Evolutionary conservation across 768 basidiomycete genomes (phyloP), one percentile per base, ranked within the genome.

Genomic region (Rubroboletus pulcherrimus): DNA sequence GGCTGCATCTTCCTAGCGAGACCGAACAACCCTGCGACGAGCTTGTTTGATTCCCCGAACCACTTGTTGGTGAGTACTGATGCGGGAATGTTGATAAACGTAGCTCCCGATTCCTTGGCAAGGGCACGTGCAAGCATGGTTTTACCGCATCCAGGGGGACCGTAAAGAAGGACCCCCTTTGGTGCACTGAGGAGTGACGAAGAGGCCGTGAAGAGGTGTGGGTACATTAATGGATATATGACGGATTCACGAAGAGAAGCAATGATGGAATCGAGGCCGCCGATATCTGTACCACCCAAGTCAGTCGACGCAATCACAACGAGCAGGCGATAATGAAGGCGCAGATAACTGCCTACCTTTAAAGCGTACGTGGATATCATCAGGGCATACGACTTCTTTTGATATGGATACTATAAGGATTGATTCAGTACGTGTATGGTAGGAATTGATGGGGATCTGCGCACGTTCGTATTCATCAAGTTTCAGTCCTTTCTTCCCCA

Each of bases 91-190:
- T 92, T 92, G 75, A 98, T 96, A 68, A 99, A 99, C 0, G 94
- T 96, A 7, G 97, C 97, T 17, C 93, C 91, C 3, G 90, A 93
- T 76, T 99, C 95, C 69, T 96, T 97, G 12, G 97, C 97, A 8
- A 99, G 81, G 2, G 96, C 96, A 69, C 96, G 96, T 1, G 97
- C 97, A n/a, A 99, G 81, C 93, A 99, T 95, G 1, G 97, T 98
- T 77, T 99, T 99, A 26, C 97, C 97, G 61, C 97, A 99, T 7
- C 97, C 96, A 1, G 97, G 97, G 40, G 95, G 97, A 0, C 97
- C 97, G 63, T 91, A 96, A 19, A 99, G 81, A 17, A 98, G 80
- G 9, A 98, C 96, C 12, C 97, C 97, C 69, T 98, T 98, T 0
- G 97, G 97, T 5, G 97, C 92, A 6, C 85, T 83, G 57, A 97